Evolutionary conservation across 106 monocot genomes (phyloP).

Genomic region (Acanthochlamys bracteata): DNA sequence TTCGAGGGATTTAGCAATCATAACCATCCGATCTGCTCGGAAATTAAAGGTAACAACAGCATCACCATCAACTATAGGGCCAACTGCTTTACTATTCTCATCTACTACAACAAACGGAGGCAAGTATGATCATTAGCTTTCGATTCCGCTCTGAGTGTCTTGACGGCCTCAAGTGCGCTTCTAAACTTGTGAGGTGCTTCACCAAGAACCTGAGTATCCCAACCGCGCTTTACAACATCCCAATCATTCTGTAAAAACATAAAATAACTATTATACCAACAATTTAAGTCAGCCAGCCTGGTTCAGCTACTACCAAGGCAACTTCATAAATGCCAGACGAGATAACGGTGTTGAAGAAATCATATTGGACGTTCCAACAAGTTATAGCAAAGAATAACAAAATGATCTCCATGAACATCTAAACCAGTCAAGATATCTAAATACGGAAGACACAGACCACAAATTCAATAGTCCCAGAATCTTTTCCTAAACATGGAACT

Average conservation of each 20-base stretch:
- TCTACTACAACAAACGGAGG: conserved; percentile 96
- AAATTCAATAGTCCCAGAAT: too few relatives aligned
- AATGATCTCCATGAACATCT: too few relatives aligned
- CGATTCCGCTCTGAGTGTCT: conserved; percentile 59
- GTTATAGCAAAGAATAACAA: too few relatives aligned
- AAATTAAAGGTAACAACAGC: conserved; percentile 96
- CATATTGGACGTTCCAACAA: too few relatives aligned
- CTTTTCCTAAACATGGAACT: too few relatives aligned
- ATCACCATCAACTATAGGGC: conserved; percentile 88
- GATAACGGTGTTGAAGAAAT: too few relatives aligned
- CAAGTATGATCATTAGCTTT: conserved; percentile 80
- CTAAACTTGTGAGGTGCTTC: conserved; percentile 87
- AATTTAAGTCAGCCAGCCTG: background rate
- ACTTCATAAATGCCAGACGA: too few relatives aligned
- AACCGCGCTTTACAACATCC: conserved; percentile 92
- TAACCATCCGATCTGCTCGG: conserved; percentile 93
- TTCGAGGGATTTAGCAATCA: conserved; percentile 92
- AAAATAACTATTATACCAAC: background rate
- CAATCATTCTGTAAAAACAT: conserved; percentile 72
- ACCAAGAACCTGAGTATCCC: conserved; percentile 99
- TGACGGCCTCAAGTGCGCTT: conserved; percentile 84
- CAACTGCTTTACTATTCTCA: conserved; percentile 74
- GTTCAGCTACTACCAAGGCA: too few relatives aligned
- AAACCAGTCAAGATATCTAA: too few relatives aligned
- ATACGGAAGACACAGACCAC: too few relatives aligned